These are phyloP conservation scores for Leishmania tropica DNA, from an alignment of 208 protist species.

Conservation along the genomic window DNA sequence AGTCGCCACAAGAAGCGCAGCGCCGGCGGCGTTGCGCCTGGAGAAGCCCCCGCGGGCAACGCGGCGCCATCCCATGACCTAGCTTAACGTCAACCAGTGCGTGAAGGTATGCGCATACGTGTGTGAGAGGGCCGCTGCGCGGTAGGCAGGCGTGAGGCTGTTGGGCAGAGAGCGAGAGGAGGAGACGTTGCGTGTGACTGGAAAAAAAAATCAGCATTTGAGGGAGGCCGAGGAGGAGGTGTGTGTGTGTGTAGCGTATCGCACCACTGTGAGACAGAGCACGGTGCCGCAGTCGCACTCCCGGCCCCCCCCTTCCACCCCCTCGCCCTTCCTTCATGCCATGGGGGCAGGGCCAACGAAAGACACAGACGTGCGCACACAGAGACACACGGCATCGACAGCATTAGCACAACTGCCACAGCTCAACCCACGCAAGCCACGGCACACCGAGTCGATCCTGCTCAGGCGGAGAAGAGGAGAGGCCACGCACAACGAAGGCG, in stretches of 20 bases:
- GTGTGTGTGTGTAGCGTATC: not conserved
- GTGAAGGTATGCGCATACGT: not conserved
- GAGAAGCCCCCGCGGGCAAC: not conserved
- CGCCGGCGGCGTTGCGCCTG: not conserved
- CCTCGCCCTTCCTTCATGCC: not conserved
- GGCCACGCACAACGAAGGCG: no score
- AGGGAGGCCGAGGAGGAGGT: not conserved
- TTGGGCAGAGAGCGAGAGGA: not conserved
- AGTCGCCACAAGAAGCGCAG: not conserved
- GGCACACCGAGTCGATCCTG: not conserved
- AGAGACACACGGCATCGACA: not conserved
- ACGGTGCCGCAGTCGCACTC: not conserved
- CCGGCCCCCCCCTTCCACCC: not conserved
- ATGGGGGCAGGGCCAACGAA: not conserved
- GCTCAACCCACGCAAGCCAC: not conserved
- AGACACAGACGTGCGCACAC: not conserved
- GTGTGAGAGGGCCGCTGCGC: not conserved
- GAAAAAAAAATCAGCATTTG: not conserved
- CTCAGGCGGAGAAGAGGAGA: not conserved
- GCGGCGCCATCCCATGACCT: conserved; percentile 22
- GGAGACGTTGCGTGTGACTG: not conserved
- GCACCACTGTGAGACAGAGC: not conserved
- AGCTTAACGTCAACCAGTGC: not conserved
- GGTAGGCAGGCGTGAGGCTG: not conserved
- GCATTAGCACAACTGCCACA: not conserved